Percentiles rank a stretch among this genome's conserved stretches.
These are phyloP conservation scores for Boletus vinaceobasis DNA, from an alignment of 768 basidiomycete genomes.

Conservation along the genomic window DNA sequence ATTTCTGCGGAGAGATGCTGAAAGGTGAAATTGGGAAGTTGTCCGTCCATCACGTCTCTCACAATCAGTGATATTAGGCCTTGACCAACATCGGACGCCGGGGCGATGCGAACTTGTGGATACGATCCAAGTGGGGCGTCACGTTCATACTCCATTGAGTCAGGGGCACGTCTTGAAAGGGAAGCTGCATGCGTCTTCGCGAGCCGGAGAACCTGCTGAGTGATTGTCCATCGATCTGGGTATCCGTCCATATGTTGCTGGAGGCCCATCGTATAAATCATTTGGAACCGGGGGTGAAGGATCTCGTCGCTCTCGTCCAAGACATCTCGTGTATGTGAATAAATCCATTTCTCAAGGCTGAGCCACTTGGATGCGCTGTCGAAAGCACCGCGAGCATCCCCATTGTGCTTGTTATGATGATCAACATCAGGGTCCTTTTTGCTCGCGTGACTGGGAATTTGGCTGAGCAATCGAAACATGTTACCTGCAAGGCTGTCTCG, in stretches of 20 bases:
- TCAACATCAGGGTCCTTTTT: background rate
- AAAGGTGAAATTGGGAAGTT: slow-evolving; percentile 10
- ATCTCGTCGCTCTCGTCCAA: slow-evolving; percentile 22
- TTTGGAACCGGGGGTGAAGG: slow-evolving; percentile 20
- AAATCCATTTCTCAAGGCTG: slow-evolving; percentile 11
- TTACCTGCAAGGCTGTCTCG: background rate
- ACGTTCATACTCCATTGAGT: background rate
- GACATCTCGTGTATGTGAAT: slow-evolving; percentile 13
- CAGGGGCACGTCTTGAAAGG: background rate
- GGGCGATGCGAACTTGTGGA: slow-evolving; percentile 5
- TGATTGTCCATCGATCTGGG: slow-evolving; percentile 29
- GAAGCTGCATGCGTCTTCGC: background rate
- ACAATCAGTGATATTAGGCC: background rate
- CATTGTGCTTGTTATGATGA: background rate
- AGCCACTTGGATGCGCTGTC: slow-evolving; percentile 10
- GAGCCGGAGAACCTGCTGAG: slow-evolving; percentile 25
- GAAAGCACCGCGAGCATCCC: background rate
- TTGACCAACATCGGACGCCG: background rate
- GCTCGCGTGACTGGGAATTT: too few relatives aligned
- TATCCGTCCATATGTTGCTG: slow-evolving; percentile 20
- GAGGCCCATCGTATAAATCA: slow-evolving; percentile 24
- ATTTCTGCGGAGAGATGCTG: background rate
- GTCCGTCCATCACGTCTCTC: slow-evolving; percentile 6
- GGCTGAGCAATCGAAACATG: background rate
- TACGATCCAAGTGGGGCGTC: slow-evolving; percentile 3